Evolutionary conservation across 257 asterid species (phyloP).

Genomic region (Solanum sejunctum): DNA sequence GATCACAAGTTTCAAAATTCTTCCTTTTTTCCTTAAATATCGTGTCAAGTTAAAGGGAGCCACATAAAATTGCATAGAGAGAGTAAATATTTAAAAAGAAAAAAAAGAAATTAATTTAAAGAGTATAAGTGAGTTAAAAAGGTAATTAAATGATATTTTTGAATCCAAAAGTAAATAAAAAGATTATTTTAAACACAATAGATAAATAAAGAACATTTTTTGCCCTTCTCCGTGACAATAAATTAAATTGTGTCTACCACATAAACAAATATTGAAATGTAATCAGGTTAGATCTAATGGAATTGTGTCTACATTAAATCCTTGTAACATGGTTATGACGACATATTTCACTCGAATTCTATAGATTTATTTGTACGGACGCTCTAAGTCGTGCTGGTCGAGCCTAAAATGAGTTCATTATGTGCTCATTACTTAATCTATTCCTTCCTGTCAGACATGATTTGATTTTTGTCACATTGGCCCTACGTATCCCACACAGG

Average conservation of each 20-base stretch:
- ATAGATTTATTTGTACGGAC: background rate
- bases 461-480: background rate
- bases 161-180: too few relatives aligned
- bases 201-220: too few relatives aligned
- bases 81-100: too few relatives aligned
- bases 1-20: too few relatives aligned
- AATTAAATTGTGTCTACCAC: background rate
- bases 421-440: constrained; percentile 12
- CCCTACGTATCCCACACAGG: background rate
- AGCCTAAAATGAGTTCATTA: constrained; percentile 1
- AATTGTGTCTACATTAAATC: background rate
- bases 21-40: too few relatives aligned
- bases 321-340: constrained; percentile 7
- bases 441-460: background rate
- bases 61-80: too few relatives aligned
- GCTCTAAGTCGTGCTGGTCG: background rate
- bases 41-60: too few relatives aligned
- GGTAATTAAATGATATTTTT: too few relatives aligned
- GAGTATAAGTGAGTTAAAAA: too few relatives aligned
- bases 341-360: constrained; percentile 8
- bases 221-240: background rate
- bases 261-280: background rate
- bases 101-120: too few relatives aligned
- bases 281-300: background rate
- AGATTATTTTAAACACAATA: too few relatives aligned